Conservation (phyloP, 2,329 filamentous ascomycete species). For the Ambrosiella beaveri region DNA sequence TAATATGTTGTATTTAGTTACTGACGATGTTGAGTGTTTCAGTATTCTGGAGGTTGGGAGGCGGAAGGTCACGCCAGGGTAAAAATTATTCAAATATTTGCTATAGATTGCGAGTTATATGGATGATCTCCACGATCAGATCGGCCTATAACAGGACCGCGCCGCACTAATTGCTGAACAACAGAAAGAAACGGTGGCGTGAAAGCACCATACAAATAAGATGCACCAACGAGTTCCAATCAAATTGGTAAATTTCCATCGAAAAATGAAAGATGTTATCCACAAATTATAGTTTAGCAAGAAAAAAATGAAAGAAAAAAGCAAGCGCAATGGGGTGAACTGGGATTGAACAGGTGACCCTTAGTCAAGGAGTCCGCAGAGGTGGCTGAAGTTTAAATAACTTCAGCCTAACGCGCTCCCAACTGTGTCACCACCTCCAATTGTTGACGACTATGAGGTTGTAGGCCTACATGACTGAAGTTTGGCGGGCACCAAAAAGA, state of each 20-base stretch:
- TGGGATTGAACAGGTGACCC: conserved; percentile 12
- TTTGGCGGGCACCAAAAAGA: neutral
- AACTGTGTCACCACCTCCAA: conserved; percentile 10
- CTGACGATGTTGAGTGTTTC: too few species aligned
- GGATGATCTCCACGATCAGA: neutral
- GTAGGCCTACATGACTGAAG: conserved; percentile 7
- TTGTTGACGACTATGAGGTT: neutral
- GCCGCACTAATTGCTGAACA: neutral
- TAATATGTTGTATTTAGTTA: too few species aligned
- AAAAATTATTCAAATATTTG: too few species aligned
- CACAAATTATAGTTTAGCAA: neutral
- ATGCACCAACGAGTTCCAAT: too few species aligned
- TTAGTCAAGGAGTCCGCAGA: conserved; percentile 12
- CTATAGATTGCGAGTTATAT: neutral
- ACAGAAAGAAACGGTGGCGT: neutral
- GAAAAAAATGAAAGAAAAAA: conserved; percentile 4
- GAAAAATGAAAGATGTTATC: neutral
- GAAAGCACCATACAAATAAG: neutral
- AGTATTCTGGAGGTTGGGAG: too few species aligned
- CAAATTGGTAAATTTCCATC: too few species aligned
- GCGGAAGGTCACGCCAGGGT: too few species aligned
- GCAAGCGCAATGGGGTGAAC: conserved; percentile 6
- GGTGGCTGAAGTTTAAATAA: conserved; percentile 13
- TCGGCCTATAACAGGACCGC: neutral
- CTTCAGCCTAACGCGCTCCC: conserved; percentile 11